A percentile compares a stretch with the other conserved stretches of the same genome.
Conservation (phyloP, 148 eudicot species). For the Heliamphora exappendiculata region DNA sequence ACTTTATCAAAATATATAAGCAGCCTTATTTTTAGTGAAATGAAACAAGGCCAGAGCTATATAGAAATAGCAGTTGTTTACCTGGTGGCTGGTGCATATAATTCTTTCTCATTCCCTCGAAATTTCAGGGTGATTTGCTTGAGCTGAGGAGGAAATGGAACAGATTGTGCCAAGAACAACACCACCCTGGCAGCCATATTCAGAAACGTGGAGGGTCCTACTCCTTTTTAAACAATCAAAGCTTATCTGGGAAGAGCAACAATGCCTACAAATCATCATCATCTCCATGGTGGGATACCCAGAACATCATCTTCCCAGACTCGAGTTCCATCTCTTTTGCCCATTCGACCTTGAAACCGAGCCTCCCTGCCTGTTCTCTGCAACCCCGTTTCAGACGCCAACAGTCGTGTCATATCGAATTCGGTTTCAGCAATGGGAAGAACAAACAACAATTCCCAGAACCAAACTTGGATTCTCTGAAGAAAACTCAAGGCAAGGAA, state of each 20-base stretch:
- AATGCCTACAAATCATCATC: constrained; percentile 15
- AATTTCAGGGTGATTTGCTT: constrained; percentile 34
- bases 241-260: constrained; percentile 18
- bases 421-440: constrained; percentile 39
- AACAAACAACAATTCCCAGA: constrained; percentile 16
- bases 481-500: constrained; percentile 32
- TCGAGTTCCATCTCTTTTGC: constrained; percentile 30
- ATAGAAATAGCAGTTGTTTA: no score
- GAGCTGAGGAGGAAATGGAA: constrained; percentile 46
- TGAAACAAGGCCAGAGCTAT: no score
- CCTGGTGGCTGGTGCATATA: no score
- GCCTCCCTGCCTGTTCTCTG: constrained; percentile 22
- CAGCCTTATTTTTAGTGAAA: no score
- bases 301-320: constrained; percentile 18
- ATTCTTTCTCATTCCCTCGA: neutral
- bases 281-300: constrained; percentile 35
- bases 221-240: constrained; percentile 16
- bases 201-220: constrained; percentile 13
- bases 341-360: constrained; percentile 21
- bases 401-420: constrained; percentile 50
- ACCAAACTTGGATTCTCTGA: constrained; percentile 43
- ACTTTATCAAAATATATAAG: no score
- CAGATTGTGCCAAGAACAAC: constrained; percentile 39
- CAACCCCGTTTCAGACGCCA: constrained; percentile 55
- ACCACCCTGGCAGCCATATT: constrained; percentile 32